Conservation (phyloP, 2,329 filamentous ascomycete species). For the Colletotrichum phormii region DNA sequence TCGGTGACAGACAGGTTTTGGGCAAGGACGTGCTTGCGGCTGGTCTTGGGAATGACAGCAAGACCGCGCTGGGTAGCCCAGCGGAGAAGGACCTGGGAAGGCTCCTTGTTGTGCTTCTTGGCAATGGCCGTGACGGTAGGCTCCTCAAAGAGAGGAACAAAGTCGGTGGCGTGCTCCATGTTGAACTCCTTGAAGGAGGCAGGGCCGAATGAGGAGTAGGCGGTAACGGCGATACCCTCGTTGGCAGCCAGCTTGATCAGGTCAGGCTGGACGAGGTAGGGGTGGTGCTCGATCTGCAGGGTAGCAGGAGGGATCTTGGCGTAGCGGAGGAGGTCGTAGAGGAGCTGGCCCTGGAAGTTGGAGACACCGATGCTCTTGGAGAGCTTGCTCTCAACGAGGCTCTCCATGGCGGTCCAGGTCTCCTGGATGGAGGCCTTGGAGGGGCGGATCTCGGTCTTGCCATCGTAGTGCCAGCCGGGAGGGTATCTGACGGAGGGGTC, state of each 20-base stretch:
- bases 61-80: conserved; percentile 88
- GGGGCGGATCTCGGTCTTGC: conserved; percentile 68
- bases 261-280: conserved; percentile 82
- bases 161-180: conserved; percentile 74
- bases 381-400: conserved; percentile 75
- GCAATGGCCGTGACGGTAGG: conserved; percentile 73
- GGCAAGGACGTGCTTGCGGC: conserved; percentile 61
- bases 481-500: conserved; percentile 84
- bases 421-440: conserved; percentile 80
- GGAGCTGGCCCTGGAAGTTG: conserved; percentile 83
- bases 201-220: conserved; percentile 87
- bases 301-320: conserved; percentile 79
- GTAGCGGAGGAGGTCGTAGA: conserved; percentile 85
- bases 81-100: conserved; percentile 84
- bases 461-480: conserved; percentile 80
- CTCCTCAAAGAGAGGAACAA: conserved; percentile 78
- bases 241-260: conserved; percentile 77
- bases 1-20: conserved; percentile 75
- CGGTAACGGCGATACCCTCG: conserved; percentile 80
- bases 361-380: conserved; percentile 81
- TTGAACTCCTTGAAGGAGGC: conserved; percentile 82
- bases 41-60: conserved; percentile 86
- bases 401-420: conserved; percentile 87
- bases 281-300: conserved; percentile 92
- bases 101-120: conserved; percentile 76